phyloP scores from a whole-genome alignment of 2,329 filamentous ascomycete species.

The Fusarium sp. region DNA sequence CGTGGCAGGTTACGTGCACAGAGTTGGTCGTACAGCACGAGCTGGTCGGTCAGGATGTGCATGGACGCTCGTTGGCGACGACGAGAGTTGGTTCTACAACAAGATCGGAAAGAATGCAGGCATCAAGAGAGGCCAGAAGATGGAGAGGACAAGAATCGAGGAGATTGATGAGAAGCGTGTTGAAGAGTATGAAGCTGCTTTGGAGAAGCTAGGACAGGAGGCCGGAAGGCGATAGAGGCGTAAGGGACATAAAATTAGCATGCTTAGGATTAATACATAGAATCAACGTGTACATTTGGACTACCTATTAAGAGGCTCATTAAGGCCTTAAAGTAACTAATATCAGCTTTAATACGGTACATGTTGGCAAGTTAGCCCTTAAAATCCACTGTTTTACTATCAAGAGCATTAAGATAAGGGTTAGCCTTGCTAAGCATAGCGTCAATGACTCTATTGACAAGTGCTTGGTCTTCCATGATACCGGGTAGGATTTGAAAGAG shows the following conservation, averaged over 20 bases:
- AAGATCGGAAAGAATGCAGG: conserved; percentile 74
- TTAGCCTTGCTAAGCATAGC: too few relatives aligned
- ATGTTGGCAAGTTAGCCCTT: too few relatives aligned
- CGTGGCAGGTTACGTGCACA: conserved; percentile 86
- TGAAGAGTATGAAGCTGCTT: conserved; percentile 63
- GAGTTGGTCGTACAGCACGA: conserved; percentile 89
- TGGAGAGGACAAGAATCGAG: conserved; percentile 61
- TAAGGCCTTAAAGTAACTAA: too few relatives aligned
- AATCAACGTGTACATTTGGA: neutral
- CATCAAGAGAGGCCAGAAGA: conserved; percentile 56
- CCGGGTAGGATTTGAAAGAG: too few relatives aligned
- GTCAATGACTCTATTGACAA: too few relatives aligned
- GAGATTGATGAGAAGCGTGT: conserved; percentile 62
- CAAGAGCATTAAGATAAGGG: too few relatives aligned
- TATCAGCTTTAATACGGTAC: too few relatives aligned
- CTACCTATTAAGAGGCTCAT: neutral
- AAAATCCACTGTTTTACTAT: too few relatives aligned
- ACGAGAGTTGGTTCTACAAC: conserved; percentile 93
- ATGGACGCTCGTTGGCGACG: conserved; percentile 86
- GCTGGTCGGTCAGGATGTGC: conserved; percentile 80
- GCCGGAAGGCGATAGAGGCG: conserved; percentile 53
- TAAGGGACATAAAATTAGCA: neutral
- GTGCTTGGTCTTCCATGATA: too few relatives aligned
- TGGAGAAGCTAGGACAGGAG: conserved; percentile 72
- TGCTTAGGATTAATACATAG: neutral